Base-by-base conservation (phyloP, 305 asterid species). In the Ajuga reptans region DNA sequence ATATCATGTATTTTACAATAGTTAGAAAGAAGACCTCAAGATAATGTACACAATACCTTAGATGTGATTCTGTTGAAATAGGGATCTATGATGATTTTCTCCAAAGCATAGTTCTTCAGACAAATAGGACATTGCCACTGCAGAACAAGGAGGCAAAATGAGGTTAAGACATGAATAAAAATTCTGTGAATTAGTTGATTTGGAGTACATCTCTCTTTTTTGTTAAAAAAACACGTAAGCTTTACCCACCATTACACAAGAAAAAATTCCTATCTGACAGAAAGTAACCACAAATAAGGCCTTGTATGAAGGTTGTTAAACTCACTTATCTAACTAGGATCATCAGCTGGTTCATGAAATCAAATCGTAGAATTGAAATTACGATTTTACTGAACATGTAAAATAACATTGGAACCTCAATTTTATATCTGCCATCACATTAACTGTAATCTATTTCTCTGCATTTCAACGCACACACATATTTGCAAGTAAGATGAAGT, bases 121-220 rank as follows among this genome's bases (percentile, higher is more conserved):
- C 99, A 94, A 71, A 89, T 77, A 68, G 99, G 99, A 66, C 99
- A 94, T 75, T 94, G 99, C 99, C 99, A 94, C 99, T 94, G 91
- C 91, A 94, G 61, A 80, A 79, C 66, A 84, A 74, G 56, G 37
- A 50, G 21, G 55, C 37, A 57, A 59, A 71, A 72, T 15, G 60
- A 50, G 49, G 64, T 45, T 41, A 27, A 62, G 54, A 52, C 4
- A 65, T 51, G 21, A 53, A 42, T 55, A 43, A 36, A 49, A 7
- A 66, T 65, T 34, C 63, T 6, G 16, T 15, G 43, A 67, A 65
- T 66, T 49, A 49, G 55, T 36, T 0, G 54, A 57, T 31, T 71
- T 46, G 16, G 45, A 66, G 42, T 16, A 6, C 18, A 29, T 17
- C 21, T 31, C 11, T 21, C 16, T 11, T 69, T 39, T 56, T 9